Conservation (phyloP, 2,329 filamentous ascomycete genomes). For the Ophidiomyces ophidiicola region DNA sequence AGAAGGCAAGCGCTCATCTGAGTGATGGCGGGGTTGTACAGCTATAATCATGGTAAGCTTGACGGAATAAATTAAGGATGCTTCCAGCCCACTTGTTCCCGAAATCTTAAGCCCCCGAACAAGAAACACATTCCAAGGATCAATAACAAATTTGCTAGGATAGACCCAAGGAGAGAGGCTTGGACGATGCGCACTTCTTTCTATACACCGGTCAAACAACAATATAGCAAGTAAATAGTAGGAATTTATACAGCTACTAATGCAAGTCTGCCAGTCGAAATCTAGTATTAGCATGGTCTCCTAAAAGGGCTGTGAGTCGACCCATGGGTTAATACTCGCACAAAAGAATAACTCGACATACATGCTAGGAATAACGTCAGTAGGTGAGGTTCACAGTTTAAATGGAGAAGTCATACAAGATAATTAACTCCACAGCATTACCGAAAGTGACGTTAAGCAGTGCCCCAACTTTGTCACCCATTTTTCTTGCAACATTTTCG, state of each 20-base stretch:
- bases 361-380: conserved; percentile 18
- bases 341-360: too few relatives aligned
- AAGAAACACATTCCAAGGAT: conserved; percentile 92
- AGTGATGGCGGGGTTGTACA: conserved; percentile 86
- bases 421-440: conserved; percentile 80
- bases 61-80: neutral
- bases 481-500: conserved; percentile 65
- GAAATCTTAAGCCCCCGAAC: conserved; percentile 68
- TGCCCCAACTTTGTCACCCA: conserved; percentile 76
- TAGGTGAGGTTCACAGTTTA: conserved; percentile 19
- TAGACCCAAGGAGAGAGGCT: conserved; percentile 81
- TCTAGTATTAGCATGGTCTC: neutral
- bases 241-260: conserved; percentile 48
- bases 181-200: conserved; percentile 74
- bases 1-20: conserved; percentile 77
- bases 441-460: conserved; percentile 85
- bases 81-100: conserved; percentile 55
- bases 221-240: conserved; percentile 45
- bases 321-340: too few relatives aligned
- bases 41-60: conserved; percentile 32
- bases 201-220: conserved; percentile 63
- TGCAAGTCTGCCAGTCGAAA: conserved; percentile 48
- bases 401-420: conserved; percentile 33
- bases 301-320: too few relatives aligned
- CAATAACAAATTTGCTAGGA: conserved; percentile 77